Base-by-base conservation (phyloP, 1,139 yeast genomes). In the Citeromyces hawaiiensis region DNA sequence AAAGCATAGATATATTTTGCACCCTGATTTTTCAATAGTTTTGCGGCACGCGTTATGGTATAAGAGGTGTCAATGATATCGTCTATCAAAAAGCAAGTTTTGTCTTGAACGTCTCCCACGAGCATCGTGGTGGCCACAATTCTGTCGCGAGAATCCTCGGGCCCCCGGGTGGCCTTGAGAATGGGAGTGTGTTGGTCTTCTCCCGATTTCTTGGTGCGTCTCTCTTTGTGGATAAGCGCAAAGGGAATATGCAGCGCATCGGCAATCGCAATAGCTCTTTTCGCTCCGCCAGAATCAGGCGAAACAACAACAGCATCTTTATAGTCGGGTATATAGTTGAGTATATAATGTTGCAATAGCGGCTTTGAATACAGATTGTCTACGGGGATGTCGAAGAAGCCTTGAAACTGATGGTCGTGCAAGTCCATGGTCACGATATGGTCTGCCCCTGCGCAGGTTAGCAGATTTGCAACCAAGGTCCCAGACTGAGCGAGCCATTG, bases 401-500 rank as follows among this genome's bases (percentile, higher is more conserved):
- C 96, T 57, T 87, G 96, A 58, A 83, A 87, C 60, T 87, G 96
- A 3, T 91, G 86, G 56, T 88, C 98, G 55, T 91, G 98, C 44
- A 93, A 68, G 56, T 93, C 99, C 97, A 91, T 88, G 9, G 99
- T 91, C 46, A 93, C 87, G 45, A 91, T 78, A 52, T 94, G 88
- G 60, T 93, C 94, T 1, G 97, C 96, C 29, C 99, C 98, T 0
- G 98, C 94, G 3, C 94, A 77, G 10, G 87, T 83, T 47, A 93
- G 64, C 47, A 91, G 63, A 51, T 87, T 82, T 36, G 98, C 97
- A 46, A 93, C 75, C 45, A 93, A 66, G 2, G 95, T 87, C 8
- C 99, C 98, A 38, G 91, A 81, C 58, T 88, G 97, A 1, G 96
- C 94, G 25, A 88, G 80, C 97, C 98, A 91, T 51, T 87, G 82